Evolutionary conservation across 176 grass and related monocot genomes (phyloP), one percentile per base, ranked within the genome.

Genomic region (Cocos nucifera): DNA sequence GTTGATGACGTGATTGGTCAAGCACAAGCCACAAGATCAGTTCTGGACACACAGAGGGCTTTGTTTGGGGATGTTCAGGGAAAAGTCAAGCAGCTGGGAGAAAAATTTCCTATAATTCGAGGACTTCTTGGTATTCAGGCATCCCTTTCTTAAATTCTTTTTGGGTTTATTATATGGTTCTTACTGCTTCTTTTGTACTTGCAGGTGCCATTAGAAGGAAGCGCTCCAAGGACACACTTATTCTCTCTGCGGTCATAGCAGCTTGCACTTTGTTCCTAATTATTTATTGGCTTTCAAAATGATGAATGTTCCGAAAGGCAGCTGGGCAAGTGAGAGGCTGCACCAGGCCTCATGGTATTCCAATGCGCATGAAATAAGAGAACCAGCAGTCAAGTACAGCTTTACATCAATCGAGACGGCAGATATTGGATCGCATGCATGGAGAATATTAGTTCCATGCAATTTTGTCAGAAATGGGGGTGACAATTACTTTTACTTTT

Each of bases 241-340:
- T 96, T 25, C 92, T 96, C 64, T 87, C 92, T 55, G 92, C 92
- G 57, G 86, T 96, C 6, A 82, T 96, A n/a, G 86, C 92, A 3
- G 80, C 81, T 10, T 96, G 92, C 65, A 96, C 75, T 27, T 77
- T 96, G 58, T 91, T 96, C 69, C 71, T 91, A 35, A 85, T 96
- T 62, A 77, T 96, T 73, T 96, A 96, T 62, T 96, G 92, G 83
- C 83, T 96, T 82, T 85, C 92, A 3, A 96, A 96, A 82, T 91
- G 85, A 80, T 73, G 63, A 54, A 8, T 16, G 30, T 19, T 15
- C 21, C 24, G 21, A 0, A 53, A 35, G 48, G 32, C 24, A 58
- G 63, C 5, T 17, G 24, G n/a, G 15, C 23, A 59, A 6, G 14
- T 16, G 57, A 59, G 25, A 59, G 39, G 35, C 9, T 44, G 35